A percentile compares a stretch with the other conserved stretches of the same genome.
Evolutionary conservation across 257 asterid genomes (phyloP).

Genomic region (Verbascum thapsus): DNA sequence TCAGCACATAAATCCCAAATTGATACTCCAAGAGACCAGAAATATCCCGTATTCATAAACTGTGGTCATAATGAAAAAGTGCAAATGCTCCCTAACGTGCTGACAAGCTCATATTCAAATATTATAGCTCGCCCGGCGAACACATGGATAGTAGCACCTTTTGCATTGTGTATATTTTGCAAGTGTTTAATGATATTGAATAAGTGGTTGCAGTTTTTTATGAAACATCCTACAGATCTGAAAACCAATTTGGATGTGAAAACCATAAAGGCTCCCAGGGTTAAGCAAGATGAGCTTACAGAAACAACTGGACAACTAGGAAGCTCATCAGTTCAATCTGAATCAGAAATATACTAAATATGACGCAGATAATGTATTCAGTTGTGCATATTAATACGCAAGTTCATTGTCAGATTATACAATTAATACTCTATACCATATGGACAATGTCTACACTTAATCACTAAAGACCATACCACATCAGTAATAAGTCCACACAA

Average conservation of each 20-base stretch:
- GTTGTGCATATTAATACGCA: no score
- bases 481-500: no score
- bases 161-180: neutral
- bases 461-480: no score
- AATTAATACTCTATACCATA: no score
- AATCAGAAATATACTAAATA: no score
- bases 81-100: neutral
- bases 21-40: no score
- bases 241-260: constrained; percentile 11
- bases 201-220: constrained; percentile 3
- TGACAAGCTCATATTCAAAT: neutral
- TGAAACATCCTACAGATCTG: neutral
- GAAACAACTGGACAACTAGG: neutral
- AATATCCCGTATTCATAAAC: no score
- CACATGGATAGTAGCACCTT: constrained; percentile 6
- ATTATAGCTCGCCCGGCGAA: neutral
- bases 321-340: constrained; percentile 2
- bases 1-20: constrained; percentile 9
- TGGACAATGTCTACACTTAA: no score
- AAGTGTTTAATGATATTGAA: neutral
- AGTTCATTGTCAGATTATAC: no score
- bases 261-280: neutral
- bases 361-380: no score
- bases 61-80: no score
- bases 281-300: no score